phyloP scores from a whole-genome alignment of 202 grass and related monocot genomes.

The Digitaria exilis region DNA sequence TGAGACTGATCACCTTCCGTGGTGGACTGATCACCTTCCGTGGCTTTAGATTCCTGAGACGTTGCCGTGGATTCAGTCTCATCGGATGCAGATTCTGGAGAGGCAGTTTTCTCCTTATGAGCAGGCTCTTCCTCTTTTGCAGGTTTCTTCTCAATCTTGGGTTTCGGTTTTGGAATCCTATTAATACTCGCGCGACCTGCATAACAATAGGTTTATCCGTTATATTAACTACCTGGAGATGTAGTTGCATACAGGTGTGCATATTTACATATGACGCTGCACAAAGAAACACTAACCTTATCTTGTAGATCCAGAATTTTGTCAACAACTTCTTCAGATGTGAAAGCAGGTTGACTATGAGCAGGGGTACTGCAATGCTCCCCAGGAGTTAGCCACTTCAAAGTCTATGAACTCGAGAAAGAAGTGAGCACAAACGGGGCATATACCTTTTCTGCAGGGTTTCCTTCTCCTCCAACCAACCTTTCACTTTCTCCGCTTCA shows the following conservation, averaged over 20 bases:
- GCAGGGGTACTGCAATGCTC: constrained; percentile 58
- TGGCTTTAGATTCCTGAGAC: constrained; percentile 45
- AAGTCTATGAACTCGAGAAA: constrained; percentile 4
- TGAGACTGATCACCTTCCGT: constrained; percentile 51
- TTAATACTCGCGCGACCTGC: constrained; percentile 86
- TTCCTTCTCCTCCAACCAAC: constrained; percentile 92
- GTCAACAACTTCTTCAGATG: constrained; percentile 71
- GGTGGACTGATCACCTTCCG: constrained; percentile 36
- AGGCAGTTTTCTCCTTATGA: too few species aligned
- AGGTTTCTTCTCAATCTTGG: constrained; percentile 92
- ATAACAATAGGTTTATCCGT: not conserved
- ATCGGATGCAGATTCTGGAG: constrained; percentile 44
- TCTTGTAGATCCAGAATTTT: constrained; percentile 79
- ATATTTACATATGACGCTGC: not conserved
- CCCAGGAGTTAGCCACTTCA: constrained; percentile 21
- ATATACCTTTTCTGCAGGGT: constrained; percentile 89
- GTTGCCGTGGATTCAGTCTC: constrained; percentile 39
- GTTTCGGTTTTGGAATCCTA: constrained; percentile 94
- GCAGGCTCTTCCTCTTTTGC: too few species aligned
- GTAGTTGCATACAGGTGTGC: not conserved
- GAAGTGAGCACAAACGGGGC: not conserved
- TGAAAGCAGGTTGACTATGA: constrained; percentile 62
- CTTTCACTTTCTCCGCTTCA: constrained; percentile 73
- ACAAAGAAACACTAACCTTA: constrained; percentile 58
- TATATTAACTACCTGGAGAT: not conserved